Conservation (phyloP, 495 filamentous ascomycete genomes). For the Hyaloscypha hepaticicola region DNA sequence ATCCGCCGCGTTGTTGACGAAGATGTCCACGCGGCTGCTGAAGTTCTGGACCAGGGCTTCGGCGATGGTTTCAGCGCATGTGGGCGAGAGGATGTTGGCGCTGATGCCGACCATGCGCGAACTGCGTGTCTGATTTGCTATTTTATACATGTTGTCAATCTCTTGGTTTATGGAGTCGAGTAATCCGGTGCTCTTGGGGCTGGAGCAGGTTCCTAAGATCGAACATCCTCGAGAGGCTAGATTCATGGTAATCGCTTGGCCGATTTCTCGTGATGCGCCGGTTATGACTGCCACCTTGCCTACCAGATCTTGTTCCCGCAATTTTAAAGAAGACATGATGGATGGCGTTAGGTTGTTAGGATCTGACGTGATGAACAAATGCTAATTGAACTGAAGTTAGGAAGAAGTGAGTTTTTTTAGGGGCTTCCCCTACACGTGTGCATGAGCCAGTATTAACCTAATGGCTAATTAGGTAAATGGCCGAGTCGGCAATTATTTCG, state of each 20-base stretch:
- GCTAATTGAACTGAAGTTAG: too few species aligned
- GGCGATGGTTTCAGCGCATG: constrained; percentile 15
- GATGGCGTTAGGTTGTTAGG: neutral
- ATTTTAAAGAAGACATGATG: constrained; percentile 8
- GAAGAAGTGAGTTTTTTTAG: too few species aligned
- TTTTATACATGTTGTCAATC: constrained; percentile 1
- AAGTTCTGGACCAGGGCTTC: constrained; percentile 1
- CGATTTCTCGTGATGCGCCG: constrained; percentile 47
- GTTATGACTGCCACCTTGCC: constrained; percentile 47
- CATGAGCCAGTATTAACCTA: too few species aligned
- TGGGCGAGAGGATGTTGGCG: constrained; percentile 19
- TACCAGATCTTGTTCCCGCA: constrained; percentile 28
- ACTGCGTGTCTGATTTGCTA: constrained; percentile 3
- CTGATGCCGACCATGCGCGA: constrained; percentile 11
- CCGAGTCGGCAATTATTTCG: too few species aligned
- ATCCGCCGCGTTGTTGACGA: constrained; percentile 21
- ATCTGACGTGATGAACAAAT: neutral
- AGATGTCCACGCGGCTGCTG: constrained; percentile 13
- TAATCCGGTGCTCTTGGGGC: neutral
- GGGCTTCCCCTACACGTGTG: too few species aligned
- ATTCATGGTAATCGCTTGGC: constrained; percentile 23
- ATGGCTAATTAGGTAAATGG: too few species aligned
- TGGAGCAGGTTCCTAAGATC: constrained; percentile 19
- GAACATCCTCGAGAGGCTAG: constrained; percentile 18
- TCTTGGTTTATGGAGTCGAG: constrained; percentile 8